Percentiles rank a stretch among this genome's conserved stretches.
Conservation (phyloP, 345 rosid species). For the Gossypium anomalum region DNA sequence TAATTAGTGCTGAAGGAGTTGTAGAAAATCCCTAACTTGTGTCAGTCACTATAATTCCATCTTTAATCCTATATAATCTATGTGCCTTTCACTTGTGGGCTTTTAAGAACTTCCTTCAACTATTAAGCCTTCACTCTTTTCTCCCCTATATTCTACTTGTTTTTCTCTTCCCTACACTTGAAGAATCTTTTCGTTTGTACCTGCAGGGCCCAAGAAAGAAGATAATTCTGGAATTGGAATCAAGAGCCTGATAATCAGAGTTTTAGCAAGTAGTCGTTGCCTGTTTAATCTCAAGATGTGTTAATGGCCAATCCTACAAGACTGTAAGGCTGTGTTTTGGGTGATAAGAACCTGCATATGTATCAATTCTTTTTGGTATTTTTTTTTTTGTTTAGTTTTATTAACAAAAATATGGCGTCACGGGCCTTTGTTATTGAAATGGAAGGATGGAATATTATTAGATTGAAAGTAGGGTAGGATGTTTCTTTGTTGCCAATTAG, state of each 20-base stretch:
- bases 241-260: constrained; percentile 43
- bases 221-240: constrained; percentile 77
- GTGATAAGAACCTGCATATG: constrained; percentile 13
- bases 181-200: constrained; percentile 6
- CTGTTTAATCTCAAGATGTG: constrained; percentile 11
- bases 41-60: neutral
- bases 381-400: neutral
- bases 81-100: neutral
- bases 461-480: neutral
- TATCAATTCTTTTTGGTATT: constrained; percentile 11
- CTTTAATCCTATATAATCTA: neutral
- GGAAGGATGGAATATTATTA: constrained; percentile 4
- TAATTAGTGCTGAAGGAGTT: neutral
- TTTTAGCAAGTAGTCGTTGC: constrained; percentile 8
- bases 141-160: neutral
- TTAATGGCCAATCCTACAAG: constrained; percentile 11
- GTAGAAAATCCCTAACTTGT: neutral
- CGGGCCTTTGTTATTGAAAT: neutral
- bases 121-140: neutral
- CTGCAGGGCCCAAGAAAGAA: constrained; percentile 97
- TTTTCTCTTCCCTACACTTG: neutral
- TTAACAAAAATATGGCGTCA: neutral
- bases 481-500: neutral
- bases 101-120: neutral
- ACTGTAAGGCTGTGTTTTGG: constrained; percentile 18